phyloP scores from a whole-genome alignment of 257 asterid genomes.

The Henckelia pumila region DNA sequence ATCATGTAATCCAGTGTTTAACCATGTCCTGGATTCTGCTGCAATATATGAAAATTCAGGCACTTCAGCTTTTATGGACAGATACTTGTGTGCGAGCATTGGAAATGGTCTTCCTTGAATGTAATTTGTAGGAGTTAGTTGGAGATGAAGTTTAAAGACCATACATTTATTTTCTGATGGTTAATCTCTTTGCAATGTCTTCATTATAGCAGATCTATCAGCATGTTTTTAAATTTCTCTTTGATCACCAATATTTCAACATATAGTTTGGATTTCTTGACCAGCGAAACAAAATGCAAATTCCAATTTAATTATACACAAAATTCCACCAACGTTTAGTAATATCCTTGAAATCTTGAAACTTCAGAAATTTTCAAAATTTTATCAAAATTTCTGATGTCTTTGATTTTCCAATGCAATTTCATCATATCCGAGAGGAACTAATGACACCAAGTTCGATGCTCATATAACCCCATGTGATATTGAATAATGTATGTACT shows the following conservation, averaged over 20 bases:
- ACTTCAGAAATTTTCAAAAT: neutral
- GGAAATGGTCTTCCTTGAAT: neutral
- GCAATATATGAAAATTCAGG: neutral
- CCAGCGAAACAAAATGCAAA: neutral
- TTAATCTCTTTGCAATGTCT: neutral
- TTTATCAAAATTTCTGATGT: neutral
- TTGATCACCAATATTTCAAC: neutral
- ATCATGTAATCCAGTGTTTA: neutral
- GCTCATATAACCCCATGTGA: neutral
- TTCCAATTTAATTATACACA: neutral
- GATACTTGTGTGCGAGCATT: neutral
- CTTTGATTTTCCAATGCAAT: neutral
- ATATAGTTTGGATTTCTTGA: neutral
- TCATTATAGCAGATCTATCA: neutral
- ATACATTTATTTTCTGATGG: too few relatives aligned
- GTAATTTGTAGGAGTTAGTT: neutral
- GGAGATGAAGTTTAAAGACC: neutral
- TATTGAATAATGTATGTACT: neutral
- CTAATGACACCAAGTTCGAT: neutral
- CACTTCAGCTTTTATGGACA: neutral
- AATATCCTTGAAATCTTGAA: neutral
- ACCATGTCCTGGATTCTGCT: slow-evolving; percentile 3
- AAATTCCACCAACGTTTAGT: neutral
- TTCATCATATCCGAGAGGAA: neutral
- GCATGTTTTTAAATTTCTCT: neutral